These are phyloP conservation scores for Ogataea hybrid DNA, from an alignment of 1,139 yeast species.

Conservation along the genomic window DNA sequence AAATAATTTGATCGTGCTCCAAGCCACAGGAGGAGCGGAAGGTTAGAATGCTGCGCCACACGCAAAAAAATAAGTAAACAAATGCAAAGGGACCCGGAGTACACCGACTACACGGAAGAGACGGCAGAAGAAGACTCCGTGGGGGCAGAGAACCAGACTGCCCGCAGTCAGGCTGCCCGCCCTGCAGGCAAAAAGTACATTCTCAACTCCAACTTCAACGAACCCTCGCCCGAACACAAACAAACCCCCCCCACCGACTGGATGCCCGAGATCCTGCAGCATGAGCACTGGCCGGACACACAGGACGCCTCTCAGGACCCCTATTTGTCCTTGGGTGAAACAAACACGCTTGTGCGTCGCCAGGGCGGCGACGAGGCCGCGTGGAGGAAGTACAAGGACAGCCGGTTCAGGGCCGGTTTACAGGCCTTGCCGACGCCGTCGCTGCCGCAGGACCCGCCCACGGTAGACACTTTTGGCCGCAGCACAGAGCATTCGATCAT, in stretches of 20 bases:
- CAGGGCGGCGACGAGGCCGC: conserved; percentile 26
- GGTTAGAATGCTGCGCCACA: neutral
- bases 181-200: conserved; percentile 20
- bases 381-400: conserved; percentile 28
- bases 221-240: conserved; percentile 13
- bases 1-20: neutral
- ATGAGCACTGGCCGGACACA: conserved; percentile 28
- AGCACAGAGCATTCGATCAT: conserved; percentile 19
- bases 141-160: too few species aligned
- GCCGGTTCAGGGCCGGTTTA: conserved; percentile 20
- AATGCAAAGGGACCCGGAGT: neutral
- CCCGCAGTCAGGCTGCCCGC: too few species aligned
- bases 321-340: conserved; percentile 17
- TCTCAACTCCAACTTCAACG: conserved; percentile 25
- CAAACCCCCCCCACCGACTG: conserved; percentile 16
- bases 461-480: conserved; percentile 31
- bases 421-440: conserved; percentile 11
- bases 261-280: conserved; percentile 29
- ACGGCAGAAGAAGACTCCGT: neutral
- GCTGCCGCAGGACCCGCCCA: conserved; percentile 13
- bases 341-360: conserved; percentile 25
- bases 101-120: neutral
- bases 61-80: neutral
- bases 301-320: conserved; percentile 13
- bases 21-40: neutral